Evolutionary conservation across 768 basidiomycete genomes (phyloP).

Genomic region (Lactifluus piperatus): DNA sequence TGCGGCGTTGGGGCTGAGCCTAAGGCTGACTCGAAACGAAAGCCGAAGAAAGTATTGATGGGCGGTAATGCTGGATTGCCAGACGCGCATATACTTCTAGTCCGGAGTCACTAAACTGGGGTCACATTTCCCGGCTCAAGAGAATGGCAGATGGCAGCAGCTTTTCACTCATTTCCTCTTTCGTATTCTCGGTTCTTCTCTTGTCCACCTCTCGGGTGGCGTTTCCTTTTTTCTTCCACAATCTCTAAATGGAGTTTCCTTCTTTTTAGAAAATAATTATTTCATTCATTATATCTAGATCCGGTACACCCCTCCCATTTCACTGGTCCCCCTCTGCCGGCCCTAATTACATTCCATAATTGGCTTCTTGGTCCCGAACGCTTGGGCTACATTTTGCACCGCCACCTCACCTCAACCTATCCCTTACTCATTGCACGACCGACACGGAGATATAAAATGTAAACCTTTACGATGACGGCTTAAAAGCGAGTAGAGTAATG

Average conservation of each 20-base stretch:
- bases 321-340: not conserved
- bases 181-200: not conserved
- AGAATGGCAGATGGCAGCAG: too few species aligned
- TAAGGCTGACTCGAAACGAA: constrained; percentile 6
- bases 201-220: not conserved
- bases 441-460: not conserved
- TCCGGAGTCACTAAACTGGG: not conserved
- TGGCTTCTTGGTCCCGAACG: constrained; percentile 16
- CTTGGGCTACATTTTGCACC: constrained; percentile 19
- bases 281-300: not conserved
- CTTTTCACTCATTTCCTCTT: not conserved
- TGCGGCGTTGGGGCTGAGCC: not conserved
- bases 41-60: not conserved
- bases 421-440: too few species aligned
- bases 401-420: constrained; percentile 3
- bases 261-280: not conserved
- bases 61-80: not conserved
- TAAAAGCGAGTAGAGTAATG: not conserved
- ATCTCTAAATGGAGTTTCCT: not conserved
- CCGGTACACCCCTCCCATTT: not conserved
- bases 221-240: not conserved
- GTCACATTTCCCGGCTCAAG: too few species aligned
- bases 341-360: constrained; percentile 14
- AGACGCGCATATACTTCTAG: not conserved
- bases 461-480: too few species aligned